These are phyloP conservation scores for Citrullus colocynthis DNA, from an alignment of 306 rosid genomes.

Conservation along the genomic window DNA sequence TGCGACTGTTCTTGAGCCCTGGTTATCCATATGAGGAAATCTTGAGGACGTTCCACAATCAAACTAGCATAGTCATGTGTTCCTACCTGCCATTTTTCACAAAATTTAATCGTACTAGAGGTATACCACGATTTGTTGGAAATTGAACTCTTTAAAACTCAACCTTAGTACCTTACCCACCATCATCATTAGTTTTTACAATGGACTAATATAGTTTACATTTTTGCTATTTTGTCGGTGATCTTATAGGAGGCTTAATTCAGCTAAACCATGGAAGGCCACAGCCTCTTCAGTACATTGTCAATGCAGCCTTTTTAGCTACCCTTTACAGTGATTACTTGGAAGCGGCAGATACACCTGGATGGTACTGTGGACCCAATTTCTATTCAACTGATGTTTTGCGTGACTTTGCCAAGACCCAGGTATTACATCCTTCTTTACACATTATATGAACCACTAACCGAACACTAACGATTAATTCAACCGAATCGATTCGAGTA, in stretches of 20 bases:
- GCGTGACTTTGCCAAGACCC: constrained; percentile 78
- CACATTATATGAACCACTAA: background rate
- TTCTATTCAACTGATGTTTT: constrained; percentile 72
- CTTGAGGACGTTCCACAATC: constrained; percentile 83
- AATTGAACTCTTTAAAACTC: background rate
- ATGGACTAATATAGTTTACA: background rate
- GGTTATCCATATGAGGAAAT: constrained; percentile 99
- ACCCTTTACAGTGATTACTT: constrained; percentile 85
- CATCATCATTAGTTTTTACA: background rate
- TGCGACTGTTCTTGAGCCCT: constrained; percentile 97
- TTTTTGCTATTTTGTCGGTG: constrained; percentile 8
- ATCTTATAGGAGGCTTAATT: constrained; percentile 69
- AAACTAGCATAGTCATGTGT: constrained; percentile 92
- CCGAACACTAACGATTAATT: background rate
- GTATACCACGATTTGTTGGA: constrained; percentile 16
- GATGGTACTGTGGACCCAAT: constrained; percentile 98
- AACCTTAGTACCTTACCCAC: background rate
- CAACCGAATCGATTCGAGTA: background rate
- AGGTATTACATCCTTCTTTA: constrained; percentile 27
- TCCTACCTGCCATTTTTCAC: constrained; percentile 83
- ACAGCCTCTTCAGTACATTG: constrained; percentile 93
- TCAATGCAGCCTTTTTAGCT: constrained; percentile 94
- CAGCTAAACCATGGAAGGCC: constrained; percentile 91
- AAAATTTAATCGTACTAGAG: constrained; percentile 86
- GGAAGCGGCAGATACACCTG: constrained; percentile 96